These are phyloP conservation scores for Botrytis deweyae DNA, from an alignment of 2,329 filamentous ascomycete species.

Conservation along the genomic window DNA sequence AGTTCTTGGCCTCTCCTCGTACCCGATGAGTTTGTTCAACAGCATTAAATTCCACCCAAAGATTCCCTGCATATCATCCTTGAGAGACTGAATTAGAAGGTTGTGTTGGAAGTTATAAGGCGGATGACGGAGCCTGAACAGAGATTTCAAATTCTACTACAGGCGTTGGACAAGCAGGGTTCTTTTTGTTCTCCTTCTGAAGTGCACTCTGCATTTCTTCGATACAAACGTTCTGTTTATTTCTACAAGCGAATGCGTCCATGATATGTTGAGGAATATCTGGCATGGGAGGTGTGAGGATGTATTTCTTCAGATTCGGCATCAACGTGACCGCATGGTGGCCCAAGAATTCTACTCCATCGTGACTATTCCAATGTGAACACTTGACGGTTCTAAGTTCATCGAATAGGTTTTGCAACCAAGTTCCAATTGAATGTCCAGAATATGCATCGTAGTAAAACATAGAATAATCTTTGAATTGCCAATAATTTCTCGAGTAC, in stretches of 20 bases:
- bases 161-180: neutral
- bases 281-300: neutral
- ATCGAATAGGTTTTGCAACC: neutral
- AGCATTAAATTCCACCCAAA: neutral
- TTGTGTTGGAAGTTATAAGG: rapidly evolving
- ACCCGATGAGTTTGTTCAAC: neutral
- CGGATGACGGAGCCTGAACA: no score
- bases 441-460: neutral
- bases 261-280: neutral
- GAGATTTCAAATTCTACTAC: neutral
- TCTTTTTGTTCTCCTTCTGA: neutral
- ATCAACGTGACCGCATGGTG: neutral
- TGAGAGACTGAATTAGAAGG: neutral
- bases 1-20: neutral
- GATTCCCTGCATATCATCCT: neutral
- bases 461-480: no score
- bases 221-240: neutral
- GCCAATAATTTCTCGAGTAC: rapidly evolving
- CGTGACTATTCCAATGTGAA: neutral
- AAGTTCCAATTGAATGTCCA: neutral
- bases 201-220: neutral
- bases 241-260: neutral
- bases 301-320: neutral
- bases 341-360: neutral
- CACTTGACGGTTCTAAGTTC: neutral